Percentiles rank a stretch among this genome's conserved stretches.
Conservation (phyloP, 805 yeast genomes). For the Yarrowia hollandica region DNA sequence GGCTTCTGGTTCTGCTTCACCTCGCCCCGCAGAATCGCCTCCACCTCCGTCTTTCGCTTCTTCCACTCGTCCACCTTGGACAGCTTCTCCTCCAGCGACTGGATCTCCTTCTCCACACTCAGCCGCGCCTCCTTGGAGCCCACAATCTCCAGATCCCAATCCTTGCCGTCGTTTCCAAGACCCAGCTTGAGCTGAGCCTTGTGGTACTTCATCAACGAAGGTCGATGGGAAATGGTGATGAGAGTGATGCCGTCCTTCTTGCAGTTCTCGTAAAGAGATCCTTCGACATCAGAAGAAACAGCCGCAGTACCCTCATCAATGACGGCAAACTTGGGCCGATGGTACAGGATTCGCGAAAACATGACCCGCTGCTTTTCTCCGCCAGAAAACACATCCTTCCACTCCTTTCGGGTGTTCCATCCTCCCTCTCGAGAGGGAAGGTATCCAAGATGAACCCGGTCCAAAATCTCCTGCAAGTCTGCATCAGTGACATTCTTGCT, state of each 20-base stretch:
- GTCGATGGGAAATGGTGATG: constrained; percentile 81
- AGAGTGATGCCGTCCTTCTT: constrained; percentile 70
- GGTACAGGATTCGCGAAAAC: constrained; percentile 81
- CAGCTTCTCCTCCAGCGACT: constrained; percentile 60
- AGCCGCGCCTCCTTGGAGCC: constrained; percentile 66
- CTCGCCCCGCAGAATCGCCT: constrained; percentile 40
- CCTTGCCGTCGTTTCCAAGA: constrained; percentile 47
- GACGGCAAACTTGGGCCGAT: constrained; percentile 75
- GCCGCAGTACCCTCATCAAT: constrained; percentile 96
- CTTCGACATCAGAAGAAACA: constrained; percentile 86
- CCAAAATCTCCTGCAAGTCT: constrained; percentile 62
- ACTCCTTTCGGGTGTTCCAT: constrained; percentile 54
- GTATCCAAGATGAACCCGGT: constrained; percentile 79
- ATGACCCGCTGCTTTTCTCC: constrained; percentile 91
- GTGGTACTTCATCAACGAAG: constrained; percentile 80
- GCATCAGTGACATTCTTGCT: constrained; percentile 70
- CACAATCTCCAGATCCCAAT: constrained; percentile 63
- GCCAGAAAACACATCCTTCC: constrained; percentile 94
- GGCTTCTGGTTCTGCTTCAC: constrained; percentile 23
- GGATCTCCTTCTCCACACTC: constrained; percentile 74
- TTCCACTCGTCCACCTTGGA: constrained; percentile 60
- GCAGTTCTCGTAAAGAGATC: constrained; percentile 73
- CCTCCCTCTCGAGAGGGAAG: constrained; percentile 65
- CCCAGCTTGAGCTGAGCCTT: constrained; percentile 70
- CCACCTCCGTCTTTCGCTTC: constrained; percentile 59